Evolutionary conservation across 2,329 filamentous ascomycete genomes (phyloP).

Genomic region (Talaromyces sp.): DNA sequence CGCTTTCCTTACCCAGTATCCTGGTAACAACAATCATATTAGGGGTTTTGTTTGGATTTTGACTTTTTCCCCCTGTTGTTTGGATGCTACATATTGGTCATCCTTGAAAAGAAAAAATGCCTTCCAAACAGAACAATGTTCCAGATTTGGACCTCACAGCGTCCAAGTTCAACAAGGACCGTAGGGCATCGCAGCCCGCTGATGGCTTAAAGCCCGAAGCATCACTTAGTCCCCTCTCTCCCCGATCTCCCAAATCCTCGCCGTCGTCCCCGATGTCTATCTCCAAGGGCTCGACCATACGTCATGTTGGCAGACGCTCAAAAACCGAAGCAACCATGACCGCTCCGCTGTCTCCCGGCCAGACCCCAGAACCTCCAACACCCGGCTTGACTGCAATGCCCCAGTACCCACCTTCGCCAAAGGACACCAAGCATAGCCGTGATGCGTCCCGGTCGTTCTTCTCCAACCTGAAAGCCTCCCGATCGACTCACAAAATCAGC

Average conservation of each 20-base stretch:
- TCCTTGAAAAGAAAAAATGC: constrained; percentile 25
- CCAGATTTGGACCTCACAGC: constrained; percentile 34
- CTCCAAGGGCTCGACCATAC: constrained; percentile 36
- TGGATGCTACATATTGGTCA: neutral
- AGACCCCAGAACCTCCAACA: constrained; percentile 26
- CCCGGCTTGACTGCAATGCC: constrained; percentile 43
- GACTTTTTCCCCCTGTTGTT: neutral
- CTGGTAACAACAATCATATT: neutral
- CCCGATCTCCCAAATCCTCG: constrained; percentile 33
- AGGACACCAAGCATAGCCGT: constrained; percentile 36
- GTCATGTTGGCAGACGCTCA: constrained; percentile 34
- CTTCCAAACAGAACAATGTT: constrained; percentile 30
- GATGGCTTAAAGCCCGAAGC: constrained; percentile 31
- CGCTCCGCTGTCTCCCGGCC: constrained; percentile 23
- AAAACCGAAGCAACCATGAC: constrained; percentile 24
- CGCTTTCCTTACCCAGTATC: neutral
- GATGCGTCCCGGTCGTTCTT: constrained; percentile 45
- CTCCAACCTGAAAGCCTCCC: constrained; percentile 42
- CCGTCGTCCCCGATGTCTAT: constrained; percentile 29
- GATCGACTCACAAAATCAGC: constrained; percentile 38
- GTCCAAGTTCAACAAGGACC: constrained; percentile 24
- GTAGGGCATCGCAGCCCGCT: constrained; percentile 30
- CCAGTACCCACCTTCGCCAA: constrained; percentile 40
- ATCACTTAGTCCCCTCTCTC: constrained; percentile 28
- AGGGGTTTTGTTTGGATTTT: neutral